A percentile compares a stretch with the other conserved stretches of the same genome.
phyloP scores from a whole-genome alignment of 2,329 filamentous ascomycete genomes.

The Diaporthe vaccinii region DNA sequence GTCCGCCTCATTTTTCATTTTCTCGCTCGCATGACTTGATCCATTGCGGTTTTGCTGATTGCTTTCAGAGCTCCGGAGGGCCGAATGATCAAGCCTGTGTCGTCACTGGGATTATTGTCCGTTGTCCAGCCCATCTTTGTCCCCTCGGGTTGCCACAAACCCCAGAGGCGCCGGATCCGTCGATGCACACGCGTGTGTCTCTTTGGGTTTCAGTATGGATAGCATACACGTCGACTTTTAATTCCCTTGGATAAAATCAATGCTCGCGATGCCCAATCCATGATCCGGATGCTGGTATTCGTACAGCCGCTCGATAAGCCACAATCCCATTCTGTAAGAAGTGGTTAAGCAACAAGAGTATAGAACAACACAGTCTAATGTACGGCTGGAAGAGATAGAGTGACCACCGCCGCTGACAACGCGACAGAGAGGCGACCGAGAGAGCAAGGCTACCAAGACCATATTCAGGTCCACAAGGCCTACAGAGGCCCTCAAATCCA shows the following conservation, averaged over 20 bases:
- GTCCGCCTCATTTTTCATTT: not conserved
- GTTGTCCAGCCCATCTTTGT: slow-evolving; percentile 10
- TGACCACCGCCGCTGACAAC: not conserved
- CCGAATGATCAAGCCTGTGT: not conserved
- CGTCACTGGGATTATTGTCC: not conserved
- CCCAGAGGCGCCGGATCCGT: slow-evolving; percentile 9
- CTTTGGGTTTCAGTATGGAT: not conserved
- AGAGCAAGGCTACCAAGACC: not conserved
- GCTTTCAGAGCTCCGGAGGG: not conserved
- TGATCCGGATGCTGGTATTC: too few species aligned
- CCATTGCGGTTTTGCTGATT: not conserved
- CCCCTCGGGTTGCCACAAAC: not conserved
- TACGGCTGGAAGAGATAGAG: not conserved
- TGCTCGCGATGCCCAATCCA: not conserved
- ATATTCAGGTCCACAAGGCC: too few species aligned
- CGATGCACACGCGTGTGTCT: not conserved
- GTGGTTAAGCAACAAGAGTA: not conserved
- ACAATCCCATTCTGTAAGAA: not conserved
- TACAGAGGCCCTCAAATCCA: not conserved
- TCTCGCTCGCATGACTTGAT: not conserved
- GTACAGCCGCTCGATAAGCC: not conserved
- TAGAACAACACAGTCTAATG: not conserved
- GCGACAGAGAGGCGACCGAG: not conserved
- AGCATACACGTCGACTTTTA: not conserved
- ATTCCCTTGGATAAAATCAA: not conserved